Conservation (phyloP, 2,329 filamentous ascomycete genomes). For the Aspergillus terreus region DNA sequence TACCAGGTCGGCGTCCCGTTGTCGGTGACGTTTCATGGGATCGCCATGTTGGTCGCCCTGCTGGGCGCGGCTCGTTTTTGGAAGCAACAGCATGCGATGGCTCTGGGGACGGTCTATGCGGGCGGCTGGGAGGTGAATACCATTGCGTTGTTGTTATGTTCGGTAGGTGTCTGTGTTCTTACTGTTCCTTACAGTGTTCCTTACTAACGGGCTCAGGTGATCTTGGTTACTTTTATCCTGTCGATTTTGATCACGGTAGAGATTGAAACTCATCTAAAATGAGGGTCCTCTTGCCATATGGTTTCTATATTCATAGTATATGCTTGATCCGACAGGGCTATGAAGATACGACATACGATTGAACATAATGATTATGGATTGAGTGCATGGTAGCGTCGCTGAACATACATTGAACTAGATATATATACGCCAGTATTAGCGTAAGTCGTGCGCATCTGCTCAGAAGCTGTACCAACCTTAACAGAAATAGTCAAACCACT, state of each 20-base stretch:
- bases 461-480: too few relatives aligned
- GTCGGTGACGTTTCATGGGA: conserved; percentile 43
- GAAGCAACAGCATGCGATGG: conserved; percentile 58
- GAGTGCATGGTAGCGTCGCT: too few relatives aligned
- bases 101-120: conserved; percentile 53
- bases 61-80: conserved; percentile 59
- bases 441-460: too few relatives aligned
- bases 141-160: conserved; percentile 44
- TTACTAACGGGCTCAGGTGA: conserved; percentile 8
- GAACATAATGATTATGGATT: too few relatives aligned
- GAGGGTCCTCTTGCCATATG: neutral
- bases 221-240: conserved; percentile 13
- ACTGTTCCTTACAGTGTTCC: too few relatives aligned
- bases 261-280: conserved; percentile 1
- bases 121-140: conserved; percentile 58
- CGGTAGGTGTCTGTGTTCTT: conserved; percentile 41
- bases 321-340: too few relatives aligned
- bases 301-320: too few relatives aligned
- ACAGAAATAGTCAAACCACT: too few relatives aligned
- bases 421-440: too few relatives aligned
- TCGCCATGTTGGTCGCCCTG: conserved; percentile 49
- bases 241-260: conserved; percentile 12
- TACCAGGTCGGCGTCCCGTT: conserved; percentile 60
- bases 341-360: too few relatives aligned
- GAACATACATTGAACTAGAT: too few relatives aligned